A percentile compares a stretch with the other conserved stretches of the same genome.
Conservation (phyloP, 345 rosid genomes). For the Salix purpurea region DNA sequence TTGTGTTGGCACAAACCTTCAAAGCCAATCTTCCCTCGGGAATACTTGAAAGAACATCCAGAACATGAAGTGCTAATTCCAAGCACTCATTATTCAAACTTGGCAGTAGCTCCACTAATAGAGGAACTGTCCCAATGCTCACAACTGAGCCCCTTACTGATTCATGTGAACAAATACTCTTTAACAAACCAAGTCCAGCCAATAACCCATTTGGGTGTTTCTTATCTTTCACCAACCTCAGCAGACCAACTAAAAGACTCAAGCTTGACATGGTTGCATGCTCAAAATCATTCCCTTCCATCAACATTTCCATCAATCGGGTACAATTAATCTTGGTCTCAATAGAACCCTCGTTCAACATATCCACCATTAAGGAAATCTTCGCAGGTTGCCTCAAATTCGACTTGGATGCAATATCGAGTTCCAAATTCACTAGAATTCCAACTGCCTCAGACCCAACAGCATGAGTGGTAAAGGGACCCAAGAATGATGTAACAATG, state of each 20-base stretch:
- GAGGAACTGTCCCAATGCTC: slow-evolving; percentile 26
- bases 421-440: slow-evolving; percentile 59
- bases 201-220: slow-evolving; percentile 20
- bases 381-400: slow-evolving; percentile 67
- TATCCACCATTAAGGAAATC: slow-evolving; percentile 57
- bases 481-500: slow-evolving; percentile 44
- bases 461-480: slow-evolving; percentile 67
- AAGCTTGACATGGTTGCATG: slow-evolving; percentile 21
- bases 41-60: slow-evolving; percentile 20
- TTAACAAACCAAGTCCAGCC: slow-evolving; percentile 26
- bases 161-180: slow-evolving; percentile 22
- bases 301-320: slow-evolving; percentile 43
- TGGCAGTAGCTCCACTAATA: slow-evolving; percentile 26
- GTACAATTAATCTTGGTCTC: slow-evolving; percentile 65
- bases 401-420: slow-evolving; percentile 46
- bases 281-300: slow-evolving; percentile 50
- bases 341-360: slow-evolving; percentile 60
- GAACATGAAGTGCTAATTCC: slow-evolving; percentile 23
- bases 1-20: slow-evolving; percentile 26
- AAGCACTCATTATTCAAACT: slow-evolving; percentile 24
- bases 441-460: slow-evolving; percentile 67
- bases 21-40: slow-evolving; percentile 26
- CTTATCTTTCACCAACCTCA: slow-evolving; percentile 32
- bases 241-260: slow-evolving; percentile 29
- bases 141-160: slow-evolving; percentile 19